Conservation (phyloP, 2,329 filamentous ascomycete genomes). For the Ceratocystis alfenasii region DNA sequence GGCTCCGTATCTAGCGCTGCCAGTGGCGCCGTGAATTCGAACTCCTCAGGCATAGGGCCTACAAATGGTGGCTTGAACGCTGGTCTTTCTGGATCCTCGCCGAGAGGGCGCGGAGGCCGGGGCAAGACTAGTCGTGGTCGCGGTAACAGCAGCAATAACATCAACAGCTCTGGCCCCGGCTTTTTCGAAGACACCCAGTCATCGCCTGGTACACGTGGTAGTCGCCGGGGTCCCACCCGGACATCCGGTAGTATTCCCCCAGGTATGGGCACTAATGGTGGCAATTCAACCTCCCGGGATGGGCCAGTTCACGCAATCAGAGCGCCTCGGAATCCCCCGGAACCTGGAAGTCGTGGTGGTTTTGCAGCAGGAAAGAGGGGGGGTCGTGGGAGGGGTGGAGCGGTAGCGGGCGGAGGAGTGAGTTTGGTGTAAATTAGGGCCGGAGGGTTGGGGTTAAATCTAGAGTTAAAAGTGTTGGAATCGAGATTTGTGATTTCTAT, state of each 20-base stretch:
- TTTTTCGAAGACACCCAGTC: neutral
- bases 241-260: conserved; percentile 1
- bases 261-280: conserved; percentile 28
- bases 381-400: neutral
- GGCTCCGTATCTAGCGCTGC: conserved; percentile 11
- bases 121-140: conserved; percentile 36
- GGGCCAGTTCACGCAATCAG: conserved; percentile 60
- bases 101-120: conserved; percentile 28
- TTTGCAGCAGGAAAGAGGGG: conserved; percentile 40
- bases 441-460: neutral
- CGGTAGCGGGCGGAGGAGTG: conserved; percentile 10
- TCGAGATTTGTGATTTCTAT: neutral
- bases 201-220: neutral
- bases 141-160: conserved; percentile 22
- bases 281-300: conserved; percentile 43
- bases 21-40: neutral
- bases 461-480: neutral
- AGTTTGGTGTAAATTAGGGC: conserved; percentile 5
- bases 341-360: conserved; percentile 61
- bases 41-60: neutral
- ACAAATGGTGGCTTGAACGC: neutral
- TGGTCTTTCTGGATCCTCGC: neutral
- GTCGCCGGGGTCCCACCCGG: neutral
- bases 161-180: neutral
- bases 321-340: conserved; percentile 59